Conservation (phyloP, 2,329 filamentous ascomycete genomes). For the Pyrenophora graminea region DNA sequence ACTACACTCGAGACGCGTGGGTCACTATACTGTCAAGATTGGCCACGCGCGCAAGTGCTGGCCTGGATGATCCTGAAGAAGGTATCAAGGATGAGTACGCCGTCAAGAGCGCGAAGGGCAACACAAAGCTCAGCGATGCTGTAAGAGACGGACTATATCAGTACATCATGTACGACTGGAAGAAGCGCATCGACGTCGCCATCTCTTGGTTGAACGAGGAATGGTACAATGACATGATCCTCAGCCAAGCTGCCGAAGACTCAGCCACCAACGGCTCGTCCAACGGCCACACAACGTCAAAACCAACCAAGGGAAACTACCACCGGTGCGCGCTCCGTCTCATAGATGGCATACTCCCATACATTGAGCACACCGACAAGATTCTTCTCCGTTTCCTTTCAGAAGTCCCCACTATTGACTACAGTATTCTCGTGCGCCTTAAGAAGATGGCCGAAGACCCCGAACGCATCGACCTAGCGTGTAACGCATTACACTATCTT, state of each 20-base stretch:
- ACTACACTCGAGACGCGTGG: conserved; percentile 87
- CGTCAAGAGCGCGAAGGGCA: conserved; percentile 30
- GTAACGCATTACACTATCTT: conserved; percentile 60
- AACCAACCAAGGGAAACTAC: conserved; percentile 62
- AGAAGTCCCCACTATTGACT: conserved; percentile 81
- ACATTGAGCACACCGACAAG: conserved; percentile 89
- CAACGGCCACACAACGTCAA: conserved; percentile 51
- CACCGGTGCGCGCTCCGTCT: conserved; percentile 77
- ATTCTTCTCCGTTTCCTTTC: conserved; percentile 87
- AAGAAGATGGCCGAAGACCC: conserved; percentile 66
- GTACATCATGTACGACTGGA: conserved; percentile 91
- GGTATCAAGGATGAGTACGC: conserved; percentile 62
- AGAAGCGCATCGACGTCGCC: conserved; percentile 83
- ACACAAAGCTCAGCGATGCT: conserved; percentile 62
- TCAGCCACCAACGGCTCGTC: conserved; percentile 41
- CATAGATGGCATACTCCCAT: conserved; percentile 87
- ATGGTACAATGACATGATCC: conserved; percentile 88
- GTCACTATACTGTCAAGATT: conserved; percentile 83
- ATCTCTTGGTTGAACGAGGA: conserved; percentile 96
- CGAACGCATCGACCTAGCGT: conserved; percentile 63
- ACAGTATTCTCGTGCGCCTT: conserved; percentile 72
- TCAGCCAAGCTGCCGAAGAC: conserved; percentile 44
- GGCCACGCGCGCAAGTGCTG: conserved; percentile 76
- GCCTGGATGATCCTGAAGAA: conserved; percentile 71
- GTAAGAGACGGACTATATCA: conserved; percentile 81